Evolutionary conservation across 164 flowering plant genomes (phyloP), one percentile per base, ranked within the genome.

Genomic region (Taxillus chinensis): DNA sequence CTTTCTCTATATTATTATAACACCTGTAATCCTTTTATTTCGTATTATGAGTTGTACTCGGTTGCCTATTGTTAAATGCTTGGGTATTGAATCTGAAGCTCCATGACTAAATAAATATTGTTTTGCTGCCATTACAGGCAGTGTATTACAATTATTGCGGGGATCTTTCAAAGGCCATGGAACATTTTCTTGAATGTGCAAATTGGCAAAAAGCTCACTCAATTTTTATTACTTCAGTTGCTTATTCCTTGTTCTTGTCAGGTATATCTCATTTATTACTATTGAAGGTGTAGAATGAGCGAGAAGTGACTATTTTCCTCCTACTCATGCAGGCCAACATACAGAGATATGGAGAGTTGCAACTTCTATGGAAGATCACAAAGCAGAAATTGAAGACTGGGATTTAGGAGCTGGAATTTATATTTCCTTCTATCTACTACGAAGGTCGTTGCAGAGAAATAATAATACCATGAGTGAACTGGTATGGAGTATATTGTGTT

Each of bases 301-400:
- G 46, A 6, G 46, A 9, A 43, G 2, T 5, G 46, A 43, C 10
- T 43, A 43, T 43, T 43, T 43, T 43, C 10, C 10, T 43, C 46
- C 10, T 43, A 43, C 41, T 40, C 39, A 48, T 73, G 71, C 81
- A 95, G 99, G 69, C 54, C 68, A 87, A 63, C 86, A 95, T 68
- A 70, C 90, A 14, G 92, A 89, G 68, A 71, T 95, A 63, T 86
- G 89, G 96, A 78, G 75, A 69, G 76, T 87, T 64, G 90, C 83
- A 58, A 78, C 76, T 60, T 70, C 83, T 61, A 87, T 95, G 98
- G 96, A 91, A 71, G 92, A 79, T 61, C 80, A 87, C 74, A 91
- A 86, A 72, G 79, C 89, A n/a, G 99, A 91, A 79, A 95, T 95
- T 75, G 98, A 90, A 63, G 78, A 92, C 56, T 95, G 99, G 99